A percentile compares a stretch with the other conserved stretches of the same genome.
phyloP scores from a whole-genome alignment of 1,284 basidiomycete species.

The Peniophora sp. region DNA sequence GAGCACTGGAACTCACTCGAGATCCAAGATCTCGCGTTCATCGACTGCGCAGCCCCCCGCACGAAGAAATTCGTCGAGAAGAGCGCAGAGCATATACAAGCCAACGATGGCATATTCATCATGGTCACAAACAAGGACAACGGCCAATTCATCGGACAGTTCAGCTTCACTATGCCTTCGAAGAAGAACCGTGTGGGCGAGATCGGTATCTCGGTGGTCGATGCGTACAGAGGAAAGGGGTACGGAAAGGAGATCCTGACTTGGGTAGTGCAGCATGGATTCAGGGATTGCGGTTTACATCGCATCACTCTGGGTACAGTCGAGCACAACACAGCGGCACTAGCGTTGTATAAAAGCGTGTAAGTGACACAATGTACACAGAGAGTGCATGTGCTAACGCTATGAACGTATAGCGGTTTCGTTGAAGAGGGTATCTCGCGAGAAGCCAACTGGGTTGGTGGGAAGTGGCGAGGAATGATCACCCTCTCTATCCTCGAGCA shows the following conservation, averaged over 20 bases:
- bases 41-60: slow-evolving; percentile 19
- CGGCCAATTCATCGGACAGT: slow-evolving; percentile 28
- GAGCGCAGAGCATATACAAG: slow-evolving; percentile 15
- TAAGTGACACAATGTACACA: slow-evolving; percentile 2
- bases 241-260: slow-evolving; percentile 8
- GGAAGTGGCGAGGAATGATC: slow-evolving; percentile 5
- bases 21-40: slow-evolving; percentile 23
- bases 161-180: slow-evolving; percentile 19
- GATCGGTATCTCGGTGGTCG: slow-evolving; percentile 6
- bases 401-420: slow-evolving; percentile 8
- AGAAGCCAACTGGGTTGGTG: slow-evolving; percentile 3
- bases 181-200: slow-evolving; percentile 9
- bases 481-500: slow-evolving; percentile 5
- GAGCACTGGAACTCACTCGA: slow-evolving; percentile 24
- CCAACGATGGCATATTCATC: slow-evolving; percentile 19
- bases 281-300: slow-evolving; percentile 4
- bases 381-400: background rate
- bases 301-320: slow-evolving; percentile 6
- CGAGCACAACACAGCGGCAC: slow-evolving; percentile 5
- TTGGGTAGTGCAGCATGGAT: slow-evolving; percentile 8
- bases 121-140: slow-evolving; percentile 25
- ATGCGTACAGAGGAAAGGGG: slow-evolving; percentile 8
- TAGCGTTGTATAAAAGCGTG: slow-evolving; percentile 8
- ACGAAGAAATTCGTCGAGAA: slow-evolving; percentile 20
- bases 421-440: slow-evolving; percentile 5